Conservation (phyloP, 2,329 filamentous ascomycete species). For the Neofusicoccum ribis region DNA sequence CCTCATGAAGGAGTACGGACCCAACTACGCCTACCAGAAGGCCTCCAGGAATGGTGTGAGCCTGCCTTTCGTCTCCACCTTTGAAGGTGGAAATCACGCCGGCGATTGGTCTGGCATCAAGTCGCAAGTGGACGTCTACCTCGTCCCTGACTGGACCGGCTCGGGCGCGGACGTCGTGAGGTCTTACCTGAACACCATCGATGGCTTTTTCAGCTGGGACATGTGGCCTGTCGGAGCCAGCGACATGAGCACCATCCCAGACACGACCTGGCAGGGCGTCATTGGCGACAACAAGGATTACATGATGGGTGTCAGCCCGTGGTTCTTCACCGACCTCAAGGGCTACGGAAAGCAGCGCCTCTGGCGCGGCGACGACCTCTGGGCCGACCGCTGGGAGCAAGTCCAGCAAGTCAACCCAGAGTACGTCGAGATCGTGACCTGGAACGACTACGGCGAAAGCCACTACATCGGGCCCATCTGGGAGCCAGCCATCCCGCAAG, state of each 20-base stretch:
- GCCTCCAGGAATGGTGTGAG: slow-evolving; percentile 27
- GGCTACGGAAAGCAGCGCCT: slow-evolving; percentile 63
- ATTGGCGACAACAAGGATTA: slow-evolving; percentile 39
- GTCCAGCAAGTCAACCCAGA: slow-evolving; percentile 38
- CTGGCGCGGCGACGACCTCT: slow-evolving; percentile 62
- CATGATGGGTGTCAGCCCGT: slow-evolving; percentile 50
- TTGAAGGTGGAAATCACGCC: slow-evolving; percentile 47
- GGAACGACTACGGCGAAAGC: slow-evolving; percentile 63
- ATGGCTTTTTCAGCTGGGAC: slow-evolving; percentile 52
- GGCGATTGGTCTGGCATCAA: slow-evolving; percentile 50
- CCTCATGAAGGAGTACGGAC: slow-evolving; percentile 36
- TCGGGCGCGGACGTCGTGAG: slow-evolving; percentile 44
- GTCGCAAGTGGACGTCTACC: slow-evolving; percentile 22
- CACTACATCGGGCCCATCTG: slow-evolving; percentile 54
- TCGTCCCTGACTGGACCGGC: slow-evolving; percentile 50
- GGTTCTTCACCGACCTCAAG: slow-evolving; percentile 60
- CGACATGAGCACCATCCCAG: slow-evolving; percentile 50
- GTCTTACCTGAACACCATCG: slow-evolving; percentile 34
- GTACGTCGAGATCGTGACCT: slow-evolving; percentile 57
- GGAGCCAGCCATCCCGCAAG: slow-evolving; percentile 47
- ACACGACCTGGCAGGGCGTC: slow-evolving; percentile 41
- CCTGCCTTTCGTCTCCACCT: slow-evolving; percentile 54
- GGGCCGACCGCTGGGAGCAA: slow-evolving; percentile 49
- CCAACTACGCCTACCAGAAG: slow-evolving; percentile 50
- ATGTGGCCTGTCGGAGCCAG: slow-evolving; percentile 53